Conservation (phyloP, 2,329 filamentous ascomycete species). For the Cytospora paraplurivora region DNA sequence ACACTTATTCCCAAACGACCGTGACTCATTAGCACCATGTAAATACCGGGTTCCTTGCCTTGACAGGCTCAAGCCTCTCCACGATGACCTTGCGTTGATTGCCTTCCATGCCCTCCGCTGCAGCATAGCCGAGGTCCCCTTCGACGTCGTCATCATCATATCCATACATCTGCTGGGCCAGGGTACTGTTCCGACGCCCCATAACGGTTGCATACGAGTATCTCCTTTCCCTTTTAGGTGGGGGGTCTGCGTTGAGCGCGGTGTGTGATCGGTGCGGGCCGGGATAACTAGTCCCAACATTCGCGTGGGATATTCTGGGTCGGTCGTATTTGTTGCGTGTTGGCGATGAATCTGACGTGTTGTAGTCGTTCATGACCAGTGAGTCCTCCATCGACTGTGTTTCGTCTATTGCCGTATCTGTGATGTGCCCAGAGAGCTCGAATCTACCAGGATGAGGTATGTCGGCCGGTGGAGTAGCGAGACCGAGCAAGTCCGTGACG, state of each 20-base stretch:
- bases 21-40: conserved; percentile 78
- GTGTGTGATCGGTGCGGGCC: conserved; percentile 40
- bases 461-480: conserved; percentile 62
- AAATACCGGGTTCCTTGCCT: conserved; percentile 93
- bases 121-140: conserved; percentile 91
- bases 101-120: conserved; percentile 90
- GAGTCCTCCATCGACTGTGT: conserved; percentile 40
- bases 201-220: conserved; percentile 56
- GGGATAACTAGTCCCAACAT: conserved; percentile 42
- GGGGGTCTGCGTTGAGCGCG: conserved; percentile 45
- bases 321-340: conserved; percentile 26
- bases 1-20: neutral
- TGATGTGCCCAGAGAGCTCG: conserved; percentile 56
- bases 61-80: conserved; percentile 92
- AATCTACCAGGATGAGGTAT: conserved; percentile 77
- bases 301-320: conserved; percentile 31
- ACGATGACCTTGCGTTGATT: conserved; percentile 94
- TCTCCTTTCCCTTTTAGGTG: conserved; percentile 52
- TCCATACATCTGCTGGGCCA: conserved; percentile 56
- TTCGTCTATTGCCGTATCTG: conserved; percentile 46
- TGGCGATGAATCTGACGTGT: conserved; percentile 29
- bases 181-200: conserved; percentile 50
- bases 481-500: conserved; percentile 69
- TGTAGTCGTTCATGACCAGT: conserved; percentile 23
- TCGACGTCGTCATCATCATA: conserved; percentile 76